Base-by-base conservation (phyloP, 495 filamentous ascomycete species). In the Podospora didyma region DNA sequence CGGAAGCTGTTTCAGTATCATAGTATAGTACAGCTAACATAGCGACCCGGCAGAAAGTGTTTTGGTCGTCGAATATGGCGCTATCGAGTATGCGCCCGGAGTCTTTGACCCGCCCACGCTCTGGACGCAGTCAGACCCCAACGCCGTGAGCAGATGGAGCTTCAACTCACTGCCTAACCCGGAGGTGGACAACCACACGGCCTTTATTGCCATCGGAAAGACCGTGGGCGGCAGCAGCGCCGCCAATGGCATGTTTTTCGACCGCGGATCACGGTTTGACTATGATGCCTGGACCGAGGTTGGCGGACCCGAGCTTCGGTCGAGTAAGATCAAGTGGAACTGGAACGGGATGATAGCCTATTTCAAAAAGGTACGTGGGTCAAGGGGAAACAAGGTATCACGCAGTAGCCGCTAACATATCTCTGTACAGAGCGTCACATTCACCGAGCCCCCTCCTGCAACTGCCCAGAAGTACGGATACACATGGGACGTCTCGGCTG, bases 271-370 rank as follows among this genome's bases (percentile, higher is more conserved):
- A 4, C 49, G 52, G 0, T 66, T 54, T 28, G 78, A 81, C 52
- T 78, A 76, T 44, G 76, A 85, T 54, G 59, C 72, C 0, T 85
- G 84, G 83, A 70, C 73, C 49, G 59, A 64, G 12, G 61, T 79
- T 1, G 81, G n/a, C n/a, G 28, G 41, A 11, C 5, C 26, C 7
- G 56, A 58, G 39, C 52, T 51, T 9, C 31, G 46, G 1, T 16
- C 19, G 16, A 45, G 50, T 22, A 16, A 11, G 3, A 39, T 41
- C 39, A 46, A 59, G 28, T 72, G 69, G 69, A 49, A 60, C 23
- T 79, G 76, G 75, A 44, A 64, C 17, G 72, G 68, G 19, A 35
- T 77, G 3, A 56, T 71, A 16, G 75, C 75, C 2, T 78, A 71
- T 56, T 72, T 78, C 53, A 75, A 74, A 52, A 78, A 72, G 60